Evolutionary conservation across 140 eudicot species (phyloP).

Genomic region (Anethum foeniculum): DNA sequence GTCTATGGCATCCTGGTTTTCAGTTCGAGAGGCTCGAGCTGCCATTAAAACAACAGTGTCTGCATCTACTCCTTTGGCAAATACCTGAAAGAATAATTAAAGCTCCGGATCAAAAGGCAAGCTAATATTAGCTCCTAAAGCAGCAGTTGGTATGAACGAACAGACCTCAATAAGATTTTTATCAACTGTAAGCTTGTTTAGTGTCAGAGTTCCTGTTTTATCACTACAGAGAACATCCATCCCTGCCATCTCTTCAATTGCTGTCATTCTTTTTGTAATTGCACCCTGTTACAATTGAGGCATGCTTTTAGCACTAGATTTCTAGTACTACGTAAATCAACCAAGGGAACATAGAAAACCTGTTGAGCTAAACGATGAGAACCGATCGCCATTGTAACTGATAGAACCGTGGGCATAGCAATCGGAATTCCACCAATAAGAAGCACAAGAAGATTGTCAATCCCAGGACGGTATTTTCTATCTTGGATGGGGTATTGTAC

Average conservation of each 20-base stretch:
- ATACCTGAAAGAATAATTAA: conserved; percentile 39
- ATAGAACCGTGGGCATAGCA: conserved; percentile 98
- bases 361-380: conserved; percentile 96
- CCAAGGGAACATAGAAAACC: conserved; percentile 35
- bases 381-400: conserved; percentile 98
- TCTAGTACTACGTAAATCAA: neutral
- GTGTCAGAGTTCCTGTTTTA: conserved; percentile 91
- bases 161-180: conserved; percentile 92
- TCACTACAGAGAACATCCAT: conserved; percentile 99
- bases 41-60: conserved; percentile 96
- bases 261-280: conserved; percentile 98
- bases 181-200: conserved; percentile 95
- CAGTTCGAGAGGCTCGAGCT: conserved; percentile 92
- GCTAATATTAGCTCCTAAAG: neutral
- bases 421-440: conserved; percentile 97
- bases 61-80: conserved; percentile 86
- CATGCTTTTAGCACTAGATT: neutral
- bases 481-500: conserved; percentile 97
- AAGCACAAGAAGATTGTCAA: conserved; percentile 96
- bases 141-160: neutral
- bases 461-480: conserved; percentile 83
- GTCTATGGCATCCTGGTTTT: conserved; percentile 98
- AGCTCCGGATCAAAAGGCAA: neutral
- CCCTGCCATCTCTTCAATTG: conserved; percentile 99
- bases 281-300: conserved; percentile 57